phyloP scores from a whole-genome alignment of 441 rosid species.

The Eruca vesicaria region DNA sequence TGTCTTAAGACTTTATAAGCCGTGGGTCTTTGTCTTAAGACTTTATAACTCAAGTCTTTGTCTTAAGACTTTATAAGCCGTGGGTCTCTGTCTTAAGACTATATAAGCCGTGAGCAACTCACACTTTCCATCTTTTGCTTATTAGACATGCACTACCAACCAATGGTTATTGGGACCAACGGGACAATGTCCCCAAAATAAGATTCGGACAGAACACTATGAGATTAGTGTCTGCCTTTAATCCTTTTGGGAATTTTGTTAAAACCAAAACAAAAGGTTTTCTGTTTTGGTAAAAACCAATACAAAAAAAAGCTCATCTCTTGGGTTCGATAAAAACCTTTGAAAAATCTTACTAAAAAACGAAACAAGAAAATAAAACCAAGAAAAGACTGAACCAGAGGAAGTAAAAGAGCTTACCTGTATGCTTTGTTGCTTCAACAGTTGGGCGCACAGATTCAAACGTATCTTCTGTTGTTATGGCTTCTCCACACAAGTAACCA shows the following conservation, averaged over 20 bases:
- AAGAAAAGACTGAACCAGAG: background rate
- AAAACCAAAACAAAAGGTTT: background rate
- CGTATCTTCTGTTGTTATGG: background rate
- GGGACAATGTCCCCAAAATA: background rate
- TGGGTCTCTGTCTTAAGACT: too few relatives aligned
- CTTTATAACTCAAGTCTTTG: too few relatives aligned
- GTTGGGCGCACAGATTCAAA: background rate
- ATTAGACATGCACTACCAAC: background rate
- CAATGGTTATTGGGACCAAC: background rate
- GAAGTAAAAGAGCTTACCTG: background rate
- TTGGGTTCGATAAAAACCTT: background rate
- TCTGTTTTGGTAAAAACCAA: background rate
- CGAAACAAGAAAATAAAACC: too few relatives aligned
- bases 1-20: too few relatives aligned
- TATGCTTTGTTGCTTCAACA: background rate
- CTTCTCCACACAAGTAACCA: too few relatives aligned
- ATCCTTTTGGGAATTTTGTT: background rate
- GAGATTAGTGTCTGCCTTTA: background rate
- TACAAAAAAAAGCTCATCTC: background rate
- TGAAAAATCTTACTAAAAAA: too few relatives aligned
- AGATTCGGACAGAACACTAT: background rate
- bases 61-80: too few relatives aligned
- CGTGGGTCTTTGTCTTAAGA: too few relatives aligned
- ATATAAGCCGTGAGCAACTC: too few relatives aligned
- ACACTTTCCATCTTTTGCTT: background rate